Base-by-base conservation (phyloP, 2,329 filamentous ascomycete species). In the Pestalotiopsis sp. region DNA sequence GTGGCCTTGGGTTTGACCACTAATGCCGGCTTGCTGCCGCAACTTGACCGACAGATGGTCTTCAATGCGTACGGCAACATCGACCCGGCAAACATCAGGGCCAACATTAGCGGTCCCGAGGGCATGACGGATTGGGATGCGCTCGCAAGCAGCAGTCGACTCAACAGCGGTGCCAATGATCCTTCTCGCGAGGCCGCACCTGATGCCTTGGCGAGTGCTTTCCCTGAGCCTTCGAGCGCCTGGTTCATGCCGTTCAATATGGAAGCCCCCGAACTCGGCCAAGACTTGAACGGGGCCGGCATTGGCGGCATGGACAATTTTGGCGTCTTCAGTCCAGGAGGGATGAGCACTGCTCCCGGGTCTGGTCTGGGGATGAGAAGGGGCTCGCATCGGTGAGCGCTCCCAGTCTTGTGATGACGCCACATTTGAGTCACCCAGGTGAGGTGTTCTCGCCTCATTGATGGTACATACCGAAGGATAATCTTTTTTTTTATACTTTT, bases 171-270 rank as follows among this genome's bases (percentile, higher is more conserved):
- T 11, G 72, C 76, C 66, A 75, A 77, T 25, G 78, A 71, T 27
- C 73, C 77, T 7, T 73, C 73, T 27, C 69, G 76, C 66, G 73
- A 73, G 20, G 68, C 72, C 31, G 71, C 72, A 64, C 73, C 77
- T 60, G 73, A 77, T 17, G 56, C 73, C 70, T 39, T 77, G 69
- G 68, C 74, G 49, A 67, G 67, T 12, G 73, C 73, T 41, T 78
- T 76, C 64, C 52, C 73, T 39, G 87, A 89, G 70, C 82, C 85
- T 2, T 86, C 83, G 64, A 91, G 91, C 66, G 93, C 92, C 4
- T 98, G 95, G 93, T 97, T 97, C 79, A 90, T 97, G 84, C 94
- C 95, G 1, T 97, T 97, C 80, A 97, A 97, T 77, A 90, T 97
- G 80, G 93, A 96, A 69, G 93, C 94, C 23, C 90, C 92, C 0